Conservation (phyloP, 2,329 filamentous ascomycete genomes). For the Fusarium nisikadoi region DNA sequence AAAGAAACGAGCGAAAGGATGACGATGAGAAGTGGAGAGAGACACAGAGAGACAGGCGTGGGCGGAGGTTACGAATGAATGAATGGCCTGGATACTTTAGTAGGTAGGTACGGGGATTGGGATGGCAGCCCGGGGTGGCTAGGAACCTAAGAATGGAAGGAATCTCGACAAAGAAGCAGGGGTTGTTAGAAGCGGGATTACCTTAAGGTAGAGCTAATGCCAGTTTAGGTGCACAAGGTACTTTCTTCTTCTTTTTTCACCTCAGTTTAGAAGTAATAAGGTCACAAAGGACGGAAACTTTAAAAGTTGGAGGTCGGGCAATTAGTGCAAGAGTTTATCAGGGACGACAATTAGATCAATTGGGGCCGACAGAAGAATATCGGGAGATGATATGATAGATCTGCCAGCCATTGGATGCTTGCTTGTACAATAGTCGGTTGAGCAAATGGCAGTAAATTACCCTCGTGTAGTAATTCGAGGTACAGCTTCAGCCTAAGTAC, state of each 20-base stretch:
- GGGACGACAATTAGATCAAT: neutral
- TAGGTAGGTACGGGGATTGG: neutral
- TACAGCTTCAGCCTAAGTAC: neutral
- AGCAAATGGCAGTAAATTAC: neutral
- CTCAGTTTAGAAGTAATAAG: neutral
- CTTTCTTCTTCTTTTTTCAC: neutral
- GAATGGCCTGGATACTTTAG: neutral
- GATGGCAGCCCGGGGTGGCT: slow-evolving; percentile 2
- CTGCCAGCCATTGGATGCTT: neutral
- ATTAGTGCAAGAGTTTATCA: neutral
- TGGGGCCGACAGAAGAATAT: neutral
- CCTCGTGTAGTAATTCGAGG: neutral
- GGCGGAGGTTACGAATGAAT: slow-evolving; percentile 5
- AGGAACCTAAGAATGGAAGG: slow-evolving; percentile 22
- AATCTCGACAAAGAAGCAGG: slow-evolving; percentile 9
- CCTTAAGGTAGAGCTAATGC: slow-evolving; percentile 10
- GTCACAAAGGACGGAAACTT: slow-evolving; percentile 1
- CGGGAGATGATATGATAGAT: neutral
- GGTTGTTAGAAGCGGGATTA: slow-evolving; percentile 12
- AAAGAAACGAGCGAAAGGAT: slow-evolving; percentile 5
- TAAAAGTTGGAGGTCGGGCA: slow-evolving; percentile 14
- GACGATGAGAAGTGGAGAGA: slow-evolving; percentile 16
- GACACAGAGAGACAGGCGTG: neutral
- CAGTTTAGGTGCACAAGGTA: slow-evolving; percentile 2
- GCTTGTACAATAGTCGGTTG: neutral